Base-by-base conservation (phyloP, 352 stramenopile genomes). In the Halophytophthora batemanensis region DNA sequence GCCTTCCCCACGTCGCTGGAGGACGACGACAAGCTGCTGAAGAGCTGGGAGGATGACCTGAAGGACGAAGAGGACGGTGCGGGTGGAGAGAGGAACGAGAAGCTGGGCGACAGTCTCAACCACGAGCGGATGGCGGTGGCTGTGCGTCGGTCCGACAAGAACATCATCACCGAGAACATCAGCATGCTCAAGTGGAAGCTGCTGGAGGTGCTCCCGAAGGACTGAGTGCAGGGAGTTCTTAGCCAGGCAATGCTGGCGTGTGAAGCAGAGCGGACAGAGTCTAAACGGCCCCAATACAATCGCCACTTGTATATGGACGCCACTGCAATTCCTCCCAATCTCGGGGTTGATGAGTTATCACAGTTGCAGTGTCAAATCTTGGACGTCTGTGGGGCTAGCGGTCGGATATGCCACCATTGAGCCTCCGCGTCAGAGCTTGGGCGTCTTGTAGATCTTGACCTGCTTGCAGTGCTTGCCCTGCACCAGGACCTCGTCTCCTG, bases 181-280 rank as follows among this genome's bases (percentile, higher is more conserved):
- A 58, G 76, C 22, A 74, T 86, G 66, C 69, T 90, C 50, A 83
- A 93, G 56, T 84, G 74, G 71, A 77, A 79, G 41, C 52, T 88
- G 31, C 59, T 86, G 14, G 69, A 78, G 15, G 64, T 86, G 38
- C 61, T 87, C 7, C 68, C 68, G 2, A 56, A 73, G 55, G 58
- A 61, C 37, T 64, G 49, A 60, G 34, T 19, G 21, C 18, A 40
- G 22, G 28, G 21, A 56, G 29, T 29, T 50, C 18, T 35, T 50
- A 29, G 28, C 8, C n/a, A 50, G 31, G 45, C 19, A 35, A 33
- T n/a, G n/a, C n/a, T n/a, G n/a, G n/a, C n/a, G n/a, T n/a, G n/a
- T n/a, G n/a, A n/a, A n/a, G n/a, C n/a, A n/a, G n/a, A n/a, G 39
- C 31, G 35, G n/a, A 55, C 36, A 25, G 29, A 17, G 39, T 50